Conservation (phyloP, 805 yeast species). For the Cyberlindnera petersonii region DNA sequence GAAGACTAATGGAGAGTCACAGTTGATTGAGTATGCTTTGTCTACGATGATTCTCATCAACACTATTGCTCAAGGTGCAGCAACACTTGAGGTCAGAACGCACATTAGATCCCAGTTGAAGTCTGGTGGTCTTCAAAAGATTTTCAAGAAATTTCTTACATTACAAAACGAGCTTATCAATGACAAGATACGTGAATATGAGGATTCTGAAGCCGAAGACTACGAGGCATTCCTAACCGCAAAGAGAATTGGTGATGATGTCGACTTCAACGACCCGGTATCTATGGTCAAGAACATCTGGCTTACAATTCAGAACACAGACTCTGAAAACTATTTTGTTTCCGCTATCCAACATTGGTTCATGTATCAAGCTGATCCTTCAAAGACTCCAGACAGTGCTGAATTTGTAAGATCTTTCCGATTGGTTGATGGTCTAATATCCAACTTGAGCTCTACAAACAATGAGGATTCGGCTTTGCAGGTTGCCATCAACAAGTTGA, state of each 20-base stretch:
- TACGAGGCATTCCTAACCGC: conserved; percentile 38
- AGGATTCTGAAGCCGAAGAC: conserved; percentile 53
- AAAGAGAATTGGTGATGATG: conserved; percentile 35
- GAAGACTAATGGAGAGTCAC: conserved; percentile 53
- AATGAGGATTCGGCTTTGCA: conserved; percentile 62
- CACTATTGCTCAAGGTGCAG: conserved; percentile 47
- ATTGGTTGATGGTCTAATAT: conserved; percentile 60
- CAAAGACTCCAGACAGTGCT: conserved; percentile 43
- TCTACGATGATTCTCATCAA: conserved; percentile 68
- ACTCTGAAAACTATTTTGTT: conserved; percentile 46
- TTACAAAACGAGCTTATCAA: conserved; percentile 56
- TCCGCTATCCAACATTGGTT: conserved; percentile 54
- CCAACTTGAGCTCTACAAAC: conserved; percentile 49
- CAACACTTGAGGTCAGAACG: conserved; percentile 40
- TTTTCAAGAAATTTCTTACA: conserved; percentile 48
- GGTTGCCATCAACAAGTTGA: conserved; percentile 69
- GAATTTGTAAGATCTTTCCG: conserved; percentile 52
- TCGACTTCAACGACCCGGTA: conserved; percentile 54
- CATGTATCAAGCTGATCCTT: conserved; percentile 32
- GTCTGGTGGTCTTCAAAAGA: conserved; percentile 50
- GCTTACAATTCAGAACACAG: conserved; percentile 50
- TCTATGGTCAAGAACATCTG: conserved; percentile 63
- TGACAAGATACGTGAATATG: conserved; percentile 63
- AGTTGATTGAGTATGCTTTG: conserved; percentile 65
- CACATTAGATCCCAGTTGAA: conserved; percentile 58